Percentiles rank a stretch among this genome's conserved stretches.
phyloP scores from a whole-genome alignment of 495 filamentous ascomycete genomes.

The Penicillium nucicola region DNA sequence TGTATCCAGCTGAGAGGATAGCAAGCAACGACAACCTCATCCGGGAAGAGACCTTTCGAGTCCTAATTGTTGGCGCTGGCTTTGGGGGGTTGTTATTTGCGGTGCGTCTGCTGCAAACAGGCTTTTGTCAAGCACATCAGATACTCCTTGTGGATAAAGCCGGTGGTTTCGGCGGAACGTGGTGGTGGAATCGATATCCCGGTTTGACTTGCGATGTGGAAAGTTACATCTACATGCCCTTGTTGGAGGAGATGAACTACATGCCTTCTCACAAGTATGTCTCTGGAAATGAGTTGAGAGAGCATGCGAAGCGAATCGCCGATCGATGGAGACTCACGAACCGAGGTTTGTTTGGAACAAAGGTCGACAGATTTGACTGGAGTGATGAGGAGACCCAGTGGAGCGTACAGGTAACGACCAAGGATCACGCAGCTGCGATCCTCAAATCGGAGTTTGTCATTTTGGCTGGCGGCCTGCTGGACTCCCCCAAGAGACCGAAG shows the following conservation, averaged over 20 bases:
- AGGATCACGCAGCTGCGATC: neutral
- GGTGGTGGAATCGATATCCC: constrained; percentile 44
- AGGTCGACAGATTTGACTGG: constrained; percentile 3
- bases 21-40: neutral
- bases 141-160: constrained; percentile 47
- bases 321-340: constrained; percentile 41
- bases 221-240: constrained; percentile 42
- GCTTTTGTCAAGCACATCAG: constrained; percentile 34
- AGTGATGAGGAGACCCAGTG: neutral
- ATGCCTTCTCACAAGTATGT: constrained; percentile 42
- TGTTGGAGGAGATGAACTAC: constrained; percentile 60
- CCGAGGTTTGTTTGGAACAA: constrained; percentile 41
- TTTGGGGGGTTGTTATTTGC: constrained; percentile 48
- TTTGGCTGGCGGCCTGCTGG: constrained; percentile 13
- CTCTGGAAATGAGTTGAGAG: constrained; percentile 17
- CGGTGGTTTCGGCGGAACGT: constrained; percentile 47
- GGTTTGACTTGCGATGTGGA: constrained; percentile 33
- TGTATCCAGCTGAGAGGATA: too few relatives aligned
- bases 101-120: constrained; percentile 47
- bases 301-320: constrained; percentile 23
- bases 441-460: constrained; percentile 17
- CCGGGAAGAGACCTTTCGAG: neutral
- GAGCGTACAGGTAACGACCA: neutral
- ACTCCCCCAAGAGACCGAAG: constrained; percentile 24
- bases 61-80: constrained; percentile 49